phyloP scores from a whole-genome alignment of 139 green algal species.

The Yamagishiella unicocca region DNA sequence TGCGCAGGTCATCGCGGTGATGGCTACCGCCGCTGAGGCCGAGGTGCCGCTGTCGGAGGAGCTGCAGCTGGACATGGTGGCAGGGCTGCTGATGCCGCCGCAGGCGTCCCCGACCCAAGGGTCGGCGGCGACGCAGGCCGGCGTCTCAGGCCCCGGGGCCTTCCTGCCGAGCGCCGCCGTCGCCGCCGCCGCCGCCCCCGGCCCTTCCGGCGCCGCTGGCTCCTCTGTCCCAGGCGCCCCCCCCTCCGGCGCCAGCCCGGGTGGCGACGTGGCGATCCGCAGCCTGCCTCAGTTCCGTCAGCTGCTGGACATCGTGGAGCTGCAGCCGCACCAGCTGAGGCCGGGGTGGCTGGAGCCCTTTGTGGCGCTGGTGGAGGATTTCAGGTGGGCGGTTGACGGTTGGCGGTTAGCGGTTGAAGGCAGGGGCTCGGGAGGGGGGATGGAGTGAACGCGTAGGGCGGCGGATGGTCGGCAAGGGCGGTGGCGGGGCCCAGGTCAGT shows the following conservation, averaged over 20 bases:
- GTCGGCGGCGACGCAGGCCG: neutral
- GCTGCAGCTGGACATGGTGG: slow-evolving; percentile 4
- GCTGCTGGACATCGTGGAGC: slow-evolving; percentile 1
- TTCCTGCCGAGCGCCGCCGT: neutral
- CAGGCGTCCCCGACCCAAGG: neutral
- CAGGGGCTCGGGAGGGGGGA: too few species aligned
- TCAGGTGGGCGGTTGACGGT: slow-evolving; percentile 14
- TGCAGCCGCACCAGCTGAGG: neutral
- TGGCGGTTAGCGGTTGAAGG: too few species aligned
- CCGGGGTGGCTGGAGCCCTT: slow-evolving; percentile 14
- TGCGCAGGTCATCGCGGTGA: slow-evolving; percentile 10
- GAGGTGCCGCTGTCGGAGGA: neutral
- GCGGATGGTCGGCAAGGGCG: too few species aligned
- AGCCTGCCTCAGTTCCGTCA: neutral
- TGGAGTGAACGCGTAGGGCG: too few species aligned
- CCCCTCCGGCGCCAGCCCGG: neutral
- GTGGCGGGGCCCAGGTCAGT: too few species aligned
- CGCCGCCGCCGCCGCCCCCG: neutral
- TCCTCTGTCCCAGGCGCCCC: neutral
- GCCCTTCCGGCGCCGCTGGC: neutral
- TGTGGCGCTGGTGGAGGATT: slow-evolving; percentile 6
- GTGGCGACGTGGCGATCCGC: neutral
- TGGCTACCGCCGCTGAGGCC: neutral
- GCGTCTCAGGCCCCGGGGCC: neutral
- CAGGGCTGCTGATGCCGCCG: neutral